Conservation (phyloP, 2,329 filamentous ascomycete genomes). For the Aspergillus ruber region DNA sequence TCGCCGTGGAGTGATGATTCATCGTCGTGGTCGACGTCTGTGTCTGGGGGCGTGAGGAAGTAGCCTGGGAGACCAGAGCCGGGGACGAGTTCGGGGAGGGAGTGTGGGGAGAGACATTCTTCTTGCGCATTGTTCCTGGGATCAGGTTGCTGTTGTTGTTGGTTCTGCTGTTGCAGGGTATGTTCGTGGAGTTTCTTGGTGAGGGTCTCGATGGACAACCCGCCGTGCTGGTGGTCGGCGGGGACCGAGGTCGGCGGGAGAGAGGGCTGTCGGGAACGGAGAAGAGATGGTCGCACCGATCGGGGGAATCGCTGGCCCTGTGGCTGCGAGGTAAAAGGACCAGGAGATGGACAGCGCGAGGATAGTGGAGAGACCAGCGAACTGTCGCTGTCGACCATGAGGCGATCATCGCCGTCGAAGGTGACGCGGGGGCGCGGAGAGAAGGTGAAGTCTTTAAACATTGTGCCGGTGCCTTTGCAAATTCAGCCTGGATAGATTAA, state of each 20-base stretch:
- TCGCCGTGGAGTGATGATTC: slow-evolving; percentile 37
- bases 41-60: slow-evolving; percentile 32
- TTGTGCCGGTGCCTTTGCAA: slow-evolving; percentile 10
- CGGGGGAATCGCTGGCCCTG: slow-evolving; percentile 24
- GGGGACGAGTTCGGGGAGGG: slow-evolving; percentile 1
- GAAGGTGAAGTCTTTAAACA: slow-evolving; percentile 41
- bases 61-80: slow-evolving; percentile 15
- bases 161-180: slow-evolving; percentile 22
- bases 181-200: slow-evolving; percentile 38
- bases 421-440: slow-evolving; percentile 22
- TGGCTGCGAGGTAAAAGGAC: slow-evolving; percentile 12
- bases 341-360: slow-evolving; percentile 39
- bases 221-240: slow-evolving; percentile 34
- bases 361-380: slow-evolving; percentile 35
- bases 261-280: slow-evolving; percentile 29
- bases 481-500: too few species aligned
- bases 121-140: background rate
- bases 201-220: slow-evolving; percentile 35
- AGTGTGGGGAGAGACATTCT: slow-evolving; percentile 1
- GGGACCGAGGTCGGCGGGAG: slow-evolving; percentile 38
- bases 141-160: background rate
- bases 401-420: slow-evolving; percentile 27
- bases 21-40: slow-evolving; percentile 33
- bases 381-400: slow-evolving; percentile 32
- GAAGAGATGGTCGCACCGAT: slow-evolving; percentile 28